Evolutionary conservation across 371 early-diverging fungal genomes (phyloP), one percentile per base, ranked within the genome.

Genomic region (Mortierella sp.): DNA sequence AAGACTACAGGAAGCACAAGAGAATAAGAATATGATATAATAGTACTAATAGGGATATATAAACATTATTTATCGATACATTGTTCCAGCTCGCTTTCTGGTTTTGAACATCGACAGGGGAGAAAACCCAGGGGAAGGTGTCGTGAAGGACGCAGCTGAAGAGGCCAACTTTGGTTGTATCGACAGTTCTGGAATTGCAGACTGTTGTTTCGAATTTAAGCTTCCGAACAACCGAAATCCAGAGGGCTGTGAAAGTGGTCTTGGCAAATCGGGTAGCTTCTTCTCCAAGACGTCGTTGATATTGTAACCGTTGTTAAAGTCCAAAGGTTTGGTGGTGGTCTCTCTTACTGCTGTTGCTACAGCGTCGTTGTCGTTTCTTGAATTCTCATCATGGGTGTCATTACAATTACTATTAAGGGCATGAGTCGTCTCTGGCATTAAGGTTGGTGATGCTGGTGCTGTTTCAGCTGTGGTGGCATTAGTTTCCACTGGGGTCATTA

Each of bases 81-180:
- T 63, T 3, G 77, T 76, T 2, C 67, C 72, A 22, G 77, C 71
- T 38, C 77, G 21, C 64, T 76, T 76, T 28, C 77, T 53, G 13
- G 70, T 62, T 48, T 41, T 70, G 60, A 76, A 70, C 19, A 69
- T 57, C 19, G 62, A 64, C 52, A 74, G 33, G 38, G 65, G 48
- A 19, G 65, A 76, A 59, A 76, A 71, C 13, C 76, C 70, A 0
- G 76, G 66, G 10, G 52, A 19, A 13, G 58, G 3, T 6, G 63
- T 11, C 13, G 36, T 11, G 3, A 19, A 21, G 1, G 62, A 24
- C 9, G 43, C 43, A 43, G 43, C 43, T 11, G 43, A 43, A 43
- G 43, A 43, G 15, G 43, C 43, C 43, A 43, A 43, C 9, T 9
- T 43, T 15, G 21, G n/a, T 6, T 52, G 52, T n/a, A 43, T 19